Percentiles rank a stretch among this genome's conserved stretches.
Evolutionary conservation across 371 early-diverging fungal genomes (phyloP).

Genomic region (Chytridiales sp.): DNA sequence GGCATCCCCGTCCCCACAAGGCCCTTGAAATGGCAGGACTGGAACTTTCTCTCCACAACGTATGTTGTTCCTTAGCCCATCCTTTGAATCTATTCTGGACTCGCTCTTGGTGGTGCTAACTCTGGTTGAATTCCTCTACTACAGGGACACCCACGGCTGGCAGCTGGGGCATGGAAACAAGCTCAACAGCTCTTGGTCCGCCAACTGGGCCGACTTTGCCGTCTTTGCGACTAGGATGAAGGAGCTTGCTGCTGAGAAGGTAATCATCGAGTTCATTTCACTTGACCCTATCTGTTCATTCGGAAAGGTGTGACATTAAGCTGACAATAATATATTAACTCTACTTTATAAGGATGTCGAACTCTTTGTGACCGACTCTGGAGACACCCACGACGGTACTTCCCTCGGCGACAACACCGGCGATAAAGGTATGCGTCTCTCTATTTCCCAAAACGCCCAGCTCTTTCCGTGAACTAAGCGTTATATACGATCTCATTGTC

Average conservation of each 20-base stretch:
- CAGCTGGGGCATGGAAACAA: constrained; percentile 17
- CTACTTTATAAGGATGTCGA: constrained; percentile 3
- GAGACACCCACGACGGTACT: constrained; percentile 55
- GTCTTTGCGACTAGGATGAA: constrained; percentile 12
- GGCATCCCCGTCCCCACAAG: constrained; percentile 9
- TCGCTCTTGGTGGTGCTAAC: no score
- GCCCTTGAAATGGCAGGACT: constrained; percentile 8
- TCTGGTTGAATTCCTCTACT: no score
- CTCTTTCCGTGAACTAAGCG: no score
- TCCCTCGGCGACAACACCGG: constrained; percentile 54
- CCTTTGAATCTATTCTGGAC: no score
- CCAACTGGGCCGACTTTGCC: constrained; percentile 30
- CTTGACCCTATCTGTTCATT: neutral
- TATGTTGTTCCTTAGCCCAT: no score
- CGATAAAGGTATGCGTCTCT: no score
- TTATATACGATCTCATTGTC: no score
- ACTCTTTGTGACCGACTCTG: constrained; percentile 59
- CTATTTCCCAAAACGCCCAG: no score
- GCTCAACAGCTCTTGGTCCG: constrained; percentile 11
- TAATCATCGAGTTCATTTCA: neutral
- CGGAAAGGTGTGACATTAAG: no score
- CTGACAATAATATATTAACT: neutral
- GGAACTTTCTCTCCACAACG: constrained; percentile 16
- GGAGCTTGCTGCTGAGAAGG: neutral
- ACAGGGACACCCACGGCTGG: constrained; percentile 30